Base-by-base conservation (phyloP, 73 alveolate species). In the Paraurostyla sp. region DNA sequence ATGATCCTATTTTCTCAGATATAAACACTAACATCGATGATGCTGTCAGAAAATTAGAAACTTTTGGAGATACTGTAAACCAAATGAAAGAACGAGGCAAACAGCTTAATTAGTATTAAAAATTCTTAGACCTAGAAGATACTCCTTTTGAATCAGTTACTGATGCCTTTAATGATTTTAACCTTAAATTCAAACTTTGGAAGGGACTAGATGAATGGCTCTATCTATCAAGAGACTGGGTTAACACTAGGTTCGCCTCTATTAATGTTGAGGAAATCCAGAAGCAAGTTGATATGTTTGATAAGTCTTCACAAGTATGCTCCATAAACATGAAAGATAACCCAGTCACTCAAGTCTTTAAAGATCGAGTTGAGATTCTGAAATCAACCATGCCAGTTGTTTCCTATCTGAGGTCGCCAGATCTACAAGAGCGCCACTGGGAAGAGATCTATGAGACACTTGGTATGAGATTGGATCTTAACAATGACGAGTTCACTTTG, bases 331-430 rank as follows among this genome's bases (percentile, higher is more conserved):
- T 94, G 73, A 92, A 91, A 83, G 95, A 87, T n/a, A 96, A 95
- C 78, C 87, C 89, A 0, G 94, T 95, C 16, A 83, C 96, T 49
- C 83, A 76, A 13, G 85, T 88, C 52, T 91, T 96, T 52, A 94
- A 78, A 71, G 94, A 90, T 0, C 45, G 54, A 45, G 98, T 95
- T 27, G 97, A 91, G 35, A 93, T 75, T 30, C 92, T 96, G 82
- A 95, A 93, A 54, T 76, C 91, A 29, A 94, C 99, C 32, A 90
- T 96, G 97, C 99, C 99, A 49, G 97, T 93, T 18, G 99, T 96
- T 0, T 42, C 85, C 4, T 95, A 94, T 35, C 82, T 96, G 36
- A 93, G 99, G 87, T 91, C 92, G 41, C 89, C 88, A 73, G 94
- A 94, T 83, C 80, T 96, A 15, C 62, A 92, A 69, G 94, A 87